Evolutionary conservation across 352 stramenopile genomes (phyloP).

Genomic region (Phytophthora cryptogea): DNA sequence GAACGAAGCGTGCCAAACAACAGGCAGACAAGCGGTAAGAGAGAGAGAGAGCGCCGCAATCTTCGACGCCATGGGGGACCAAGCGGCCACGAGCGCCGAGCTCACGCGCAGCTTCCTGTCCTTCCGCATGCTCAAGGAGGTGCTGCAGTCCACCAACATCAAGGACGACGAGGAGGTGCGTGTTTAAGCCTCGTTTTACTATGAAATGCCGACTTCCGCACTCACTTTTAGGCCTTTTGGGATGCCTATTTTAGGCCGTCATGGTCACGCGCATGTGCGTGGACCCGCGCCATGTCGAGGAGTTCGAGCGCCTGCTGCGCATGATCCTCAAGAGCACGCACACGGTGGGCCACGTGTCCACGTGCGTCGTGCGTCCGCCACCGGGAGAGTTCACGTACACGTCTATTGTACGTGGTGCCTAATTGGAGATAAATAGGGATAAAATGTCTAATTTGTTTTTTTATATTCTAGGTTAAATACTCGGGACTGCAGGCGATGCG

Average conservation of each 20-base stretch:
- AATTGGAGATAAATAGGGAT: constrained; percentile 7
- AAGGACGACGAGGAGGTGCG: constrained; percentile 78
- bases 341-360: constrained; percentile 79
- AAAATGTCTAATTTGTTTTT: constrained; percentile 2
- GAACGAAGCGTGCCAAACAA: constrained; percentile 24
- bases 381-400: constrained; percentile 81
- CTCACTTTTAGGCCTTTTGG: background rate
- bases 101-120: constrained; percentile 68
- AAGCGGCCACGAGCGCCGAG: constrained; percentile 35
- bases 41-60: background rate
- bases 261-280: constrained; percentile 87
- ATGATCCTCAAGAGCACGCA: constrained; percentile 85
- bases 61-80: constrained; percentile 29
- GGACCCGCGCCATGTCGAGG: constrained; percentile 69
- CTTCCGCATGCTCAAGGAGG: constrained; percentile 79
- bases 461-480: constrained; percentile 68
- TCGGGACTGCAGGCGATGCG: constrained; percentile 71
- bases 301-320: constrained; percentile 78
- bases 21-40: background rate
- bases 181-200: constrained; percentile 3
- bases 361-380: constrained; percentile 77
- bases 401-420: constrained; percentile 69
- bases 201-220: background rate
- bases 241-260: constrained; percentile 47
- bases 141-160: constrained; percentile 78